Evolutionary conservation across 2,329 filamentous ascomycete species (phyloP), one percentile per base, ranked within the genome.

Genomic region (Clathrospora elynae): DNA sequence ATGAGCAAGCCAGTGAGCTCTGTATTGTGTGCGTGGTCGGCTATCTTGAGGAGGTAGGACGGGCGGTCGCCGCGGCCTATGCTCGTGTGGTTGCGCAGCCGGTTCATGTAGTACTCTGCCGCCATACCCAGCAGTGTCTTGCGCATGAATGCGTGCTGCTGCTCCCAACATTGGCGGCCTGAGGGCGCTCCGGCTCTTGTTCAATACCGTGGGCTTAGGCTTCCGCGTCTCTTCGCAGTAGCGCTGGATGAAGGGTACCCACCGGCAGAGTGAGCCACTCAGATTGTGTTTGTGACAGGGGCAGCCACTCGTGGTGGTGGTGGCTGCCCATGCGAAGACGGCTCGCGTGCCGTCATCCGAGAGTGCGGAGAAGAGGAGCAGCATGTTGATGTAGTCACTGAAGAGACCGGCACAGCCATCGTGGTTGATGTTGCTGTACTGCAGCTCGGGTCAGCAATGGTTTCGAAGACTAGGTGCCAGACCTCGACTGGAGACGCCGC

Each of bases 51-150:
- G 23, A 43, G 52, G 34, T 42, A 53, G 7, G 56, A 56, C 16
- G 58, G 55, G 3, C 55, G 47, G 22, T 57, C 50, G 14, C 49
- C 53, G n/a, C 49, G 51, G 4, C 46, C 51, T 10, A 60, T 57
- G 29, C 50, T 45, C 11, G 47, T 50, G 23, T 50, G 36, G 7
- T 49, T 38, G 30, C 37, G 26, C 6, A 55, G 22, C 12, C 17
- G 14, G 3, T 28, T 14, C 12, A 57, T 14, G 22, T 55, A 56
- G 19, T 19, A n/a, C 36, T 52, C 46, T 1, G 19, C 34, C 9
- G 34, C 35, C 12, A 31, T 39, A n/a, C n/a, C n/a, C n/a, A n/a
- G 14, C 7, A 53, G 37, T 11, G 34, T 34, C 34, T 54, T 49
- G 17, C 42, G 40, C 20, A 42, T 20, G 2, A 36, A 22, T 7